Base-by-base conservation (phyloP, 352 stramenopile genomes). In the Globisporangium heterothallicum region DNA sequence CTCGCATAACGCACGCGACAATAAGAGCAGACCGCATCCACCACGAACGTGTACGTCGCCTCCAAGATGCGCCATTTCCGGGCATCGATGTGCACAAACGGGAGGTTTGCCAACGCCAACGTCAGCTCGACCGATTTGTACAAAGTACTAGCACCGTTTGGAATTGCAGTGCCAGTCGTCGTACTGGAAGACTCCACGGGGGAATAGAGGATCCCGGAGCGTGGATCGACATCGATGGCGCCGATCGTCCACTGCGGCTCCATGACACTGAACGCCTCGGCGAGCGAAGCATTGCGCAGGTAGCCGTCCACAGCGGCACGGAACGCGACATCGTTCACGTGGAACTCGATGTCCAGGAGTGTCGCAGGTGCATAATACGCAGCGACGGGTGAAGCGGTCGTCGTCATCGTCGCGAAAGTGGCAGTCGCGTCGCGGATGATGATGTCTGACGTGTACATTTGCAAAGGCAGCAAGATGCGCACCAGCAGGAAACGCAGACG, bases 401-500 rank as follows among this genome's bases (percentile, higher is more conserved):
- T 49, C n/a, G 30, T 64, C 66, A n/a, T 29, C 9, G 2, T 8
- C 18, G 12, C 38, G 24, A 43, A 35, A 12, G 41, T 8, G 12
- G 29, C 16, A 6, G 7, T 18, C 0, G 38, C 4, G 9, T 66
- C 56, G 5, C 64, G 64, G 2, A 73, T 29, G 42, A 73, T 38
- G 53, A 73, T 64, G 4, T 61, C 56, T 1, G 64, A 73, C 16
- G 64, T 49, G 3, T 55, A 51, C 5, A 66, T 3, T 5, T 63
- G 53, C 19, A 64, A 21, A 6, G 19, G 32, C 9, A 22, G 29
- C 29, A 73, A 32, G 4, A 40, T 32, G 2, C 41, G 48, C 8
- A 35, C 32, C 2, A 73, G 13, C 3, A 70, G 30, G 34, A 73
- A 69, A 24, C 64, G 64, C 12, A 73, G 42, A 0, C 60, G 64